phyloP scores from a whole-genome alignment of 306 rosid species.

The Vachellia pachyceras region DNA sequence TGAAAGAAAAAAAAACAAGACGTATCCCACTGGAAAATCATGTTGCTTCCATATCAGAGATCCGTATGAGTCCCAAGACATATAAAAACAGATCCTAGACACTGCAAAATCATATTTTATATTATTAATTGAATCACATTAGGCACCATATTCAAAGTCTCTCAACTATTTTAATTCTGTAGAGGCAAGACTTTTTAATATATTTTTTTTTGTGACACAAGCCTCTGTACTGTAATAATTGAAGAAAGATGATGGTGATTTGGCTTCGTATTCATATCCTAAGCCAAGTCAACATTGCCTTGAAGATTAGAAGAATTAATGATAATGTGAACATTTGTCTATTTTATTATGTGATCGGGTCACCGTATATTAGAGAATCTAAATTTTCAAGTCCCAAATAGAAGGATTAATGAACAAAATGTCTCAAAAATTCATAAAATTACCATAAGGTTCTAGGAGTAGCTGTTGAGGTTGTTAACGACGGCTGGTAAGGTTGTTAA shows the following conservation, averaged over 20 bases:
- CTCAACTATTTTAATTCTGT: not conserved
- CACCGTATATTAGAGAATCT: not conserved
- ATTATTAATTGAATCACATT: not conserved
- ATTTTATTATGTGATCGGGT: not conserved
- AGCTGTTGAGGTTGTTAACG: too few species aligned
- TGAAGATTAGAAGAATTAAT: not conserved
- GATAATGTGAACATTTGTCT: not conserved
- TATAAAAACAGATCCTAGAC: conserved; percentile 41
- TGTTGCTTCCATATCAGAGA: conserved; percentile 45
- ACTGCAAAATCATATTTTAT: not conserved
- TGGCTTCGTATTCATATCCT: not conserved
- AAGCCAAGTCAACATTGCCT: not conserved
- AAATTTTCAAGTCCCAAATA: too few species aligned
- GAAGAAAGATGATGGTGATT: not conserved
- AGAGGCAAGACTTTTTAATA: too few species aligned
- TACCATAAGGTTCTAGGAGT: too few species aligned
- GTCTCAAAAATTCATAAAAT: too few species aligned
- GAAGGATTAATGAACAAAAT: too few species aligned
- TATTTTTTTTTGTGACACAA: not conserved
- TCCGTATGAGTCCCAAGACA: conserved; percentile 51
- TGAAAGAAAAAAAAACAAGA: conserved; percentile 45
- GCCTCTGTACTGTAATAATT: not conserved
- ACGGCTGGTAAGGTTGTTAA: too few species aligned
- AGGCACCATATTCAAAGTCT: conserved; percentile 5
- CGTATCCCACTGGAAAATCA: conserved; percentile 43